Evolutionary conservation across 2,329 filamentous ascomycete species (phyloP), one percentile per base, ranked within the genome.

Genomic region (Ceratocystis papillata): DNA sequence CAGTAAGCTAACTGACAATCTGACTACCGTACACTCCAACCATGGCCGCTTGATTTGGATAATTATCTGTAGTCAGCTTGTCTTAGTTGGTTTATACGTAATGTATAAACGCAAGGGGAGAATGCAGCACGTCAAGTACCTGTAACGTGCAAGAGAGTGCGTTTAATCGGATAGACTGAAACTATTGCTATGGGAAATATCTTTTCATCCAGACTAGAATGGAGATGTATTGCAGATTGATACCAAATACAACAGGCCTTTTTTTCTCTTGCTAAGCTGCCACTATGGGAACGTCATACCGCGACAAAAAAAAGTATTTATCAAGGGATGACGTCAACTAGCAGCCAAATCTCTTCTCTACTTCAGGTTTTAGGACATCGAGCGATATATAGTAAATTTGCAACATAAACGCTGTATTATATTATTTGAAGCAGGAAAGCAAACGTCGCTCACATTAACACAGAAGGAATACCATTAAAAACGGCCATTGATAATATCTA

Each of bases 71-170:
- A 84, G 89, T 69, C 91, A 96, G 76, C 73, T 89, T 62, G 73
- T 90, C 70, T 78, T 95, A 41, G 83, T 84, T 0, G 84, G 76
- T 1, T 82, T 80, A 0, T 96, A 92, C 73, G 75, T 90, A 46
- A 73, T 86, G 67, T 96, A 96, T 77, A 96, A 96, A 82, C 83
- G 85, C 71, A 86, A 87, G 73, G 84, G 87, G 76, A 80, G 83
- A 48, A 85, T 80, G 69, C 84, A 85, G 75, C 90, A 90, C n/a
- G 96, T 96, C 81, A 96, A 96, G 78, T 96, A 91, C 75, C 77
- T 96, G 73, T 96, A 79, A 72, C 10, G 33, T 15, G 37, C 37
- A 41, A 15, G 3, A 12, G 10, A 5, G 10, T 41, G 37, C 12
- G 30, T 22, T 15, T 22, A 46, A 45, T 37, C 6, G 41, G 25